Evolutionary conservation across 768 basidiomycete genomes (phyloP).

Genomic region (Lepiota brunneoincarnata): DNA sequence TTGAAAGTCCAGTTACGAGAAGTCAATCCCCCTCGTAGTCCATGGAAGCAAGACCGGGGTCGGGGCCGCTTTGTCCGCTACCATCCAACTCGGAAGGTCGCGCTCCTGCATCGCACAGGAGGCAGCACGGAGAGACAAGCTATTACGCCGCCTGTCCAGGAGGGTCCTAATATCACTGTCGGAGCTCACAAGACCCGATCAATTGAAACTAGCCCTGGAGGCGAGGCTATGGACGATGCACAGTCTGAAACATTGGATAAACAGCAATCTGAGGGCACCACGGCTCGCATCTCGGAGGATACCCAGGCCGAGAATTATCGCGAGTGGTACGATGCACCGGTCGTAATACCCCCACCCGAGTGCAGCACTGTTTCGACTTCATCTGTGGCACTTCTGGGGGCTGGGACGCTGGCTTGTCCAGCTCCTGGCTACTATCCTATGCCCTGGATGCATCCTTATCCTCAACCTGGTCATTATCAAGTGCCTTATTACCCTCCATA

Average conservation of each 20-base stretch:
- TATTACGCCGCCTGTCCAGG: background rate
- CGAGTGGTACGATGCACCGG: conserved; percentile 15
- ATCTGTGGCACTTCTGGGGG: background rate
- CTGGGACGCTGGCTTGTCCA: conserved; percentile 28
- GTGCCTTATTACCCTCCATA: conserved; percentile 49
- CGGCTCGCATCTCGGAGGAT: background rate
- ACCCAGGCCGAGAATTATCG: conserved; percentile 4
- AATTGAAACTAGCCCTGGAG: background rate
- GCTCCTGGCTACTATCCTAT: conserved; percentile 39
- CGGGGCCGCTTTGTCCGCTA: conserved; percentile 38
- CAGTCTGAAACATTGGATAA: background rate
- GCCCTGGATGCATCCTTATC: conserved; percentile 53
- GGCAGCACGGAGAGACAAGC: background rate
- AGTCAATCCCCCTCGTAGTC: conserved; percentile 53
- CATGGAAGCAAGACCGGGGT: conserved; percentile 43
- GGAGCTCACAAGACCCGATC: background rate
- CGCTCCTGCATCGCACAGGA: background rate
- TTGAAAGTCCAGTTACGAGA: conserved; percentile 78
- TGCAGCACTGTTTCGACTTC: background rate
- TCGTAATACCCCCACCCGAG: background rate
- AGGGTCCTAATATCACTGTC: background rate
- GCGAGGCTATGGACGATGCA: background rate
- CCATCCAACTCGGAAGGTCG: conserved; percentile 18
- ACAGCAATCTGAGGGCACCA: background rate
- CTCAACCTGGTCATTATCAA: conserved; percentile 49